phyloP scores from a whole-genome alignment of 768 basidiomycete genomes.

The Omphalotus guepiniiformis region DNA sequence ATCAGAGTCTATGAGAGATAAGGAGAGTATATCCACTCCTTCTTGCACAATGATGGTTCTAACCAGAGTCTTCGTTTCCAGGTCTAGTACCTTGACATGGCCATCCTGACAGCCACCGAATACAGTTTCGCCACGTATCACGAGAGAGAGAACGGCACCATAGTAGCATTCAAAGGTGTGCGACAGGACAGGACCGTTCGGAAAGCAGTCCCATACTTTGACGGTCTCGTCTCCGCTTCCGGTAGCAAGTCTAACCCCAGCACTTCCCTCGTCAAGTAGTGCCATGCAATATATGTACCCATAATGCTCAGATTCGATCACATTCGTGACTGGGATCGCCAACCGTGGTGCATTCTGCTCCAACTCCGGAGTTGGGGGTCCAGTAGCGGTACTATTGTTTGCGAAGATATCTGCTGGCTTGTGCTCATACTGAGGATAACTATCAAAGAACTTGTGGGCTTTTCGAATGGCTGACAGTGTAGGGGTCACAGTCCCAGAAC shows the following conservation, averaged over 20 bases:
- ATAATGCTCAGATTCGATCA: slow-evolving; percentile 87
- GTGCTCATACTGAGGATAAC: slow-evolving; percentile 71
- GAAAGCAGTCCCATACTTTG: slow-evolving; percentile 75
- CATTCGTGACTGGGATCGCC: slow-evolving; percentile 61
- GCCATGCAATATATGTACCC: slow-evolving; percentile 90
- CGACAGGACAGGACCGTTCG: slow-evolving; percentile 39
- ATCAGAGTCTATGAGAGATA: slow-evolving; percentile 66
- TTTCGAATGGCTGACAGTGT: slow-evolving; percentile 32
- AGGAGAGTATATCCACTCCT: slow-evolving; percentile 75
- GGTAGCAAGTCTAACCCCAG: slow-evolving; percentile 56
- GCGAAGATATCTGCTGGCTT: slow-evolving; percentile 66
- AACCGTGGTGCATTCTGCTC: slow-evolving; percentile 23
- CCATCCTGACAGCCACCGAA: slow-evolving; percentile 96
- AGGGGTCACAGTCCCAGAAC: slow-evolving; percentile 35
- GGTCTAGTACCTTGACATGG: slow-evolving; percentile 84
- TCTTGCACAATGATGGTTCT: slow-evolving; percentile 85
- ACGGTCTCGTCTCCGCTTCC: slow-evolving; percentile 91
- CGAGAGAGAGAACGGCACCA: slow-evolving; percentile 83
- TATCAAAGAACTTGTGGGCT: slow-evolving; percentile 90
- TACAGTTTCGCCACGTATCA: slow-evolving; percentile 69
- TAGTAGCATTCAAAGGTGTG: slow-evolving; percentile 69
- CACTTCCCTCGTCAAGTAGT: slow-evolving; percentile 24
- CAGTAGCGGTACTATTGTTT: slow-evolving; percentile 41
- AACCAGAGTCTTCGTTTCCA: slow-evolving; percentile 85
- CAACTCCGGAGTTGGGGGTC: neutral